Evolutionary conservation across 371 early-diverging fungal species (phyloP).

Genomic region (Coemansia sp.): DNA sequence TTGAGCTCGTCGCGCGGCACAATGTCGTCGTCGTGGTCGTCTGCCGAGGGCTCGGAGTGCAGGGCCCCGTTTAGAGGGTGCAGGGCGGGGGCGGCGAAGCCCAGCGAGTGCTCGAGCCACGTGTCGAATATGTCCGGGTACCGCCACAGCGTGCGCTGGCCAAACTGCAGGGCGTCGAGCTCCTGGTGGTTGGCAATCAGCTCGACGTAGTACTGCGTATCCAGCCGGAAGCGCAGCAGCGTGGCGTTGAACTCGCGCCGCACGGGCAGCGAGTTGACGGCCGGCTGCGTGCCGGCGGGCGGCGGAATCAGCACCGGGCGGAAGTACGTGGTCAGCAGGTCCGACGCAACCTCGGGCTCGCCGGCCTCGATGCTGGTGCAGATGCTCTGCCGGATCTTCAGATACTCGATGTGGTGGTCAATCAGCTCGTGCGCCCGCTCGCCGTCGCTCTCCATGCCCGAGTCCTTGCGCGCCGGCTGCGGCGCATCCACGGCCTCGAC

Average conservation of each 20-base stretch:
- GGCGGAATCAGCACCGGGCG: constrained; percentile 38
- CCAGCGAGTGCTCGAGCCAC: constrained; percentile 29
- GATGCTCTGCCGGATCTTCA: constrained; percentile 45
- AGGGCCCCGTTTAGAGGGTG: neutral
- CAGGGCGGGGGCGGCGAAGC: neutral
- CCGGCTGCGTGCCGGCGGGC: constrained; percentile 2
- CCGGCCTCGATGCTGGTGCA: constrained; percentile 39
- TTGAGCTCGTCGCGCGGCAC: constrained; percentile 38
- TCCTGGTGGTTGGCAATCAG: constrained; percentile 33
- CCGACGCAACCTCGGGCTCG: constrained; percentile 41
- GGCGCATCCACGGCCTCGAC: neutral
- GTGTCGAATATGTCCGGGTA: constrained; percentile 40
- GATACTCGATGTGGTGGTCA: constrained; percentile 43
- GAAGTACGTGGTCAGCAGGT: constrained; percentile 41
- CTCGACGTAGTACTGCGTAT: constrained; percentile 44
- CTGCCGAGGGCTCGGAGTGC: neutral
- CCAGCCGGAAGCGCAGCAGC: constrained; percentile 42
- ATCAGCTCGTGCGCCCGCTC: constrained; percentile 32
- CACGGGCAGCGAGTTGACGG: constrained; percentile 17
- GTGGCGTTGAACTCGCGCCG: constrained; percentile 36
- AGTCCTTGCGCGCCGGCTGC: constrained; percentile 1
- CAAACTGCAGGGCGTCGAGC: constrained; percentile 40
- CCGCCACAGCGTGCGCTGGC: constrained; percentile 35
- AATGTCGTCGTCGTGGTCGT: constrained; percentile 2
- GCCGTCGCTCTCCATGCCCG: constrained; percentile 3